Evolutionary conservation across 139 green algal species (phyloP).

Genomic region (Chlamydomonas sp.): DNA sequence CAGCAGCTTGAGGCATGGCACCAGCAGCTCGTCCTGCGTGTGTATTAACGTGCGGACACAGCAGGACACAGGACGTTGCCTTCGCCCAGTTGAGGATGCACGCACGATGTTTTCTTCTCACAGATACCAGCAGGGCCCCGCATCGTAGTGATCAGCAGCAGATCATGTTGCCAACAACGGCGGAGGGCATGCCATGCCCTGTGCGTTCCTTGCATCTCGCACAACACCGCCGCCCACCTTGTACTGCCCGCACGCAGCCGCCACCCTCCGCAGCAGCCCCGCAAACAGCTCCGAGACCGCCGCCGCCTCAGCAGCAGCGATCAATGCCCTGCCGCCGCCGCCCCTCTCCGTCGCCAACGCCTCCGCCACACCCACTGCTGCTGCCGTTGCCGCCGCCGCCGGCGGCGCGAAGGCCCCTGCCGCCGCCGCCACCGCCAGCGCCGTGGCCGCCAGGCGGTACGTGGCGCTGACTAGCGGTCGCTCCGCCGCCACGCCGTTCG

Average conservation of each 20-base stretch:
- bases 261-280: not conserved
- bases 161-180: no score
- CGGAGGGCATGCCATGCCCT: not conserved
- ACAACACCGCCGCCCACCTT: slow-evolving; percentile 17
- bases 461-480: slow-evolving; percentile 17
- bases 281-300: slow-evolving; percentile 11
- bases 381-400: not conserved
- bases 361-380: not conserved
- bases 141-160: not conserved
- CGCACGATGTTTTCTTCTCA: no score
- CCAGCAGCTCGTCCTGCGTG: no score
- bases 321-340: no score
- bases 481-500: slow-evolving; percentile 13
- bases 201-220: not conserved
- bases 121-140: not conserved
- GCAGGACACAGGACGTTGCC: no score
- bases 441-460: not conserved
- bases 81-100: no score
- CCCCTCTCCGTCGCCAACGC: not conserved
- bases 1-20: slow-evolving; percentile 15
- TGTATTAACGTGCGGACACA: no score
- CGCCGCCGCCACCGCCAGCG: not conserved
- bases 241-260: slow-evolving; percentile 18
- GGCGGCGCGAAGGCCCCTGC: no score
- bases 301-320: not conserved